Conservation (phyloP, 1,284 basidiomycete species). For the Peniophora sp. region DNA sequence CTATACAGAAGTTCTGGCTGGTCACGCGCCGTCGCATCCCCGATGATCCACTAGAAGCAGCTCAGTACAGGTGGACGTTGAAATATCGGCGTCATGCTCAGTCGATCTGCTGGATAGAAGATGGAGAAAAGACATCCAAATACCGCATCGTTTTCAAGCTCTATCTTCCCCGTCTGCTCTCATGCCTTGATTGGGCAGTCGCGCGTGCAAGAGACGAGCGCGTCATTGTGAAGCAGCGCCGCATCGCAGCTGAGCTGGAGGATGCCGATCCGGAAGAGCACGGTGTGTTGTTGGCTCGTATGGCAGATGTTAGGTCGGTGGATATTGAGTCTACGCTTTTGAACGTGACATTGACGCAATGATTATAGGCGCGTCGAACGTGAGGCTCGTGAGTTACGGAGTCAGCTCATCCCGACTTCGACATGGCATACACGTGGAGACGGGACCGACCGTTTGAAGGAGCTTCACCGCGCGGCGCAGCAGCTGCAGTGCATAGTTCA, state of each 20-base stretch:
- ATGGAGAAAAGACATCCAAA: background rate
- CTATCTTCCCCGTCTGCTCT: background rate
- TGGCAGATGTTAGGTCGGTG: background rate
- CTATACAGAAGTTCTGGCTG: background rate
- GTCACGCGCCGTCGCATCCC: background rate
- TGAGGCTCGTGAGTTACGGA: background rate
- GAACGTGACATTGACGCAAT: background rate
- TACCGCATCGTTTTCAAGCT: background rate
- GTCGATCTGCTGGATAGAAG: background rate
- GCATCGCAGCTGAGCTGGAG: background rate
- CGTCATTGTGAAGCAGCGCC: background rate
- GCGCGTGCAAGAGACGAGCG: background rate
- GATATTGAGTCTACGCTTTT: background rate
- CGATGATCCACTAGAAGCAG: background rate
- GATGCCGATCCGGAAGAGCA: background rate
- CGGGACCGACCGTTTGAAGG: too few species aligned
- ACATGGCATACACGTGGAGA: too few species aligned
- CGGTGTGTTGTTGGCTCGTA: background rate
- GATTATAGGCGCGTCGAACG: background rate
- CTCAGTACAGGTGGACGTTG: background rate
- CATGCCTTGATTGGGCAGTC: background rate
- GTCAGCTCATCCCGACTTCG: too few species aligned
- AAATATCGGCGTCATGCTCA: background rate
- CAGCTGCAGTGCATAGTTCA: too few species aligned
- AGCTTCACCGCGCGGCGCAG: too few species aligned